A percentile compares a stretch with the other conserved stretches of the same genome.
Conservation (phyloP, 2,329 filamentous ascomycete species). For the Stemphylium vesicarium region DNA sequence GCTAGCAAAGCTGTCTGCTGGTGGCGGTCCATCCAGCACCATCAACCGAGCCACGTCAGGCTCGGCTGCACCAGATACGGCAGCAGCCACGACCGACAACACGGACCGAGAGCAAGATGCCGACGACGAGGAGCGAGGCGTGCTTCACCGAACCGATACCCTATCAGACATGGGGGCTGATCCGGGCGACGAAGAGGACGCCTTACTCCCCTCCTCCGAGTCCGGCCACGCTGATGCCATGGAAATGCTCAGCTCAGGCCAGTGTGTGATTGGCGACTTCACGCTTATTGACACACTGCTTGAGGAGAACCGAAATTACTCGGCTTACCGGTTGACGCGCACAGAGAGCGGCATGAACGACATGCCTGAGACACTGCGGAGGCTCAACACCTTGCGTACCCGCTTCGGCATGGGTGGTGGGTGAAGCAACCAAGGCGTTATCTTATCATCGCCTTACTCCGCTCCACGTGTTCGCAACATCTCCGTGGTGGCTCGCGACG, state of each 20-base stretch:
- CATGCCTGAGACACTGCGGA: constrained; percentile 42
- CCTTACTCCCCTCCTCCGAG: constrained; percentile 35
- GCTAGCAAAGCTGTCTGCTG: constrained; percentile 34
- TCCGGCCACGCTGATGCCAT: constrained; percentile 42
- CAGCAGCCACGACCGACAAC: constrained; percentile 13
- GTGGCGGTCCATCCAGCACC: constrained; percentile 16
- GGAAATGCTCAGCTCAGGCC: constrained; percentile 55
- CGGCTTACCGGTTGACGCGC: constrained; percentile 40
- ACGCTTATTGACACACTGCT: constrained; percentile 50
- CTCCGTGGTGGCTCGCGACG: constrained; percentile 4
- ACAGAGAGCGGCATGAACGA: constrained; percentile 35
- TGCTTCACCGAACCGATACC: constrained; percentile 51
- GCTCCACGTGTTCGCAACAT: constrained; percentile 7
- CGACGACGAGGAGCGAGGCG: constrained; percentile 66
- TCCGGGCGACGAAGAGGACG: constrained; percentile 45
- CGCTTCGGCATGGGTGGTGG: constrained; percentile 44
- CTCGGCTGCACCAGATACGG: constrained; percentile 8
- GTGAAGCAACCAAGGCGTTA: constrained; percentile 22
- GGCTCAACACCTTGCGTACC: constrained; percentile 42
- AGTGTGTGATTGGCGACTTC: constrained; percentile 55
- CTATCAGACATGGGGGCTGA: constrained; percentile 50
- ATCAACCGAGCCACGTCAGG: constrained; percentile 16
- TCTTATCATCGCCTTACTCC: constrained; percentile 12
- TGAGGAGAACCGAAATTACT: constrained; percentile 51
- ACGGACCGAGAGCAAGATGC: constrained; percentile 57